Evolutionary conservation across 2,329 filamentous ascomycete genomes (phyloP).

Genomic region (Fusarium albosuccineum): DNA sequence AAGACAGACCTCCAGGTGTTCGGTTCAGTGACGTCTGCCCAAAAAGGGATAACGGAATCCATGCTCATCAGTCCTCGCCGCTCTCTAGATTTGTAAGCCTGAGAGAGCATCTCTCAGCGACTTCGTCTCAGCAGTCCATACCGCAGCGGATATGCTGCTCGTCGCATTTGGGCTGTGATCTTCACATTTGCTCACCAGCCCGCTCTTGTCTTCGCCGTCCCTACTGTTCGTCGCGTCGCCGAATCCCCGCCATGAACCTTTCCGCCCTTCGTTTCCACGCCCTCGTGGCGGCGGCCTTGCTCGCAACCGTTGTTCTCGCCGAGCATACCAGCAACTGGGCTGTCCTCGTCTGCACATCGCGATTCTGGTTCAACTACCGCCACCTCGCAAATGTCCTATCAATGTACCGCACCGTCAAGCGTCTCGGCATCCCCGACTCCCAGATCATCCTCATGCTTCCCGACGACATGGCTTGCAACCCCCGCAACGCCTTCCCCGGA

Average conservation of each 20-base stretch:
- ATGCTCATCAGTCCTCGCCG: slow-evolving; percentile 28
- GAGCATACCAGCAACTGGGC: slow-evolving; percentile 99
- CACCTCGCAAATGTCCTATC: slow-evolving; percentile 98
- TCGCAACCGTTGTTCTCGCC: slow-evolving; percentile 64
- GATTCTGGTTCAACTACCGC: slow-evolving; percentile 99
- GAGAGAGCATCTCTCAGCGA: slow-evolving; percentile 31
- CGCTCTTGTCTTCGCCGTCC: slow-evolving; percentile 25
- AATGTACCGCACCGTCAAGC: slow-evolving; percentile 97
- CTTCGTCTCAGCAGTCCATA: slow-evolving; percentile 26
- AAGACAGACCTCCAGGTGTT: slow-evolving; percentile 31
- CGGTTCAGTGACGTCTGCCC: slow-evolving; percentile 36
- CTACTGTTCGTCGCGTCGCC: slow-evolving; percentile 8
- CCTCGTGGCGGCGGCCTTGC: slow-evolving; percentile 61
- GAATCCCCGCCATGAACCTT: slow-evolving; percentile 63
- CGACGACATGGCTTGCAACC: slow-evolving; percentile 99
- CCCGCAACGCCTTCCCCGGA: slow-evolving; percentile 95
- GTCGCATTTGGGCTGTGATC: slow-evolving; percentile 27
- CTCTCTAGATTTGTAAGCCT: slow-evolving; percentile 44
- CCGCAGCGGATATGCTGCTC: slow-evolving; percentile 33
- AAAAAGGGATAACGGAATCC: slow-evolving; percentile 36
- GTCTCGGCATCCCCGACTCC: slow-evolving; percentile 95
- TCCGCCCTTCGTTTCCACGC: slow-evolving; percentile 60
- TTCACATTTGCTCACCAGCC: slow-evolving; percentile 15
- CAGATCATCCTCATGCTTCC: slow-evolving; percentile 99
- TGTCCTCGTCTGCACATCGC: slow-evolving; percentile 96